These are phyloP conservation scores for Candida sanyaensis DNA, from an alignment of 1,139 yeast species.

Conservation along the genomic window DNA sequence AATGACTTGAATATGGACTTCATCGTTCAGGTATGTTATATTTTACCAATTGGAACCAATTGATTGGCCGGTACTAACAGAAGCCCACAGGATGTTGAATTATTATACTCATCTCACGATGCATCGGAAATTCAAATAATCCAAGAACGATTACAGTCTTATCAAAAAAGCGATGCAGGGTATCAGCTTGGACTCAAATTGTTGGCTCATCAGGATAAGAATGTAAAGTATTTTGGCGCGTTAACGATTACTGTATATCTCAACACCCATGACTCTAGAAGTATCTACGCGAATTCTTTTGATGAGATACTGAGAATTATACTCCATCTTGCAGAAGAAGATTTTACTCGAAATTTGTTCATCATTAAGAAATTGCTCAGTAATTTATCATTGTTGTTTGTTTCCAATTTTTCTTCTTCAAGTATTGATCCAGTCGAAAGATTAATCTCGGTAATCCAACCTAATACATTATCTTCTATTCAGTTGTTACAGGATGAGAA, in stretches of 20 bases:
- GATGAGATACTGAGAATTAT: conserved; percentile 9
- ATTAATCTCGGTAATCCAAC: conserved; percentile 1
- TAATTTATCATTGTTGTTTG: conserved; percentile 54
- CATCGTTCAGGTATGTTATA: conserved; percentile 20
- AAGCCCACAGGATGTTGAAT: conserved; percentile 31
- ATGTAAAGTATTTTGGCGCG: conserved; percentile 73
- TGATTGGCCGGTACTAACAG: not conserved
- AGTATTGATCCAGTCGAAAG: conserved; percentile 12
- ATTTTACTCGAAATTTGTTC: conserved; percentile 19
- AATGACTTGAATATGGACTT: conserved; percentile 5
- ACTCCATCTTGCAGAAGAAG: conserved; percentile 5
- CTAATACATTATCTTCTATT: not conserved
- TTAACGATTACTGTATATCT: conserved; percentile 64
- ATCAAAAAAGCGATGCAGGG: conserved; percentile 58
- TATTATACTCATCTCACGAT: conserved; percentile 43
- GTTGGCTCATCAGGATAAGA: conserved; percentile 38
- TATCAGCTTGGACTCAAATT: conserved; percentile 51
- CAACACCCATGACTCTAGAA: conserved; percentile 27
- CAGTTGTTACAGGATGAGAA: conserved; percentile 1
- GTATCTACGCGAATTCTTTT: conserved; percentile 8
- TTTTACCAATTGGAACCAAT: too few species aligned
- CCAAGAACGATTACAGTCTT: conserved; percentile 53
- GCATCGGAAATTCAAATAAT: conserved; percentile 43
- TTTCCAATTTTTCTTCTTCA: conserved; percentile 26
- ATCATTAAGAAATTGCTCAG: conserved; percentile 45